Conservation (phyloP, 2,329 filamentous ascomycete genomes). For the Podosphaera fusca region DNA sequence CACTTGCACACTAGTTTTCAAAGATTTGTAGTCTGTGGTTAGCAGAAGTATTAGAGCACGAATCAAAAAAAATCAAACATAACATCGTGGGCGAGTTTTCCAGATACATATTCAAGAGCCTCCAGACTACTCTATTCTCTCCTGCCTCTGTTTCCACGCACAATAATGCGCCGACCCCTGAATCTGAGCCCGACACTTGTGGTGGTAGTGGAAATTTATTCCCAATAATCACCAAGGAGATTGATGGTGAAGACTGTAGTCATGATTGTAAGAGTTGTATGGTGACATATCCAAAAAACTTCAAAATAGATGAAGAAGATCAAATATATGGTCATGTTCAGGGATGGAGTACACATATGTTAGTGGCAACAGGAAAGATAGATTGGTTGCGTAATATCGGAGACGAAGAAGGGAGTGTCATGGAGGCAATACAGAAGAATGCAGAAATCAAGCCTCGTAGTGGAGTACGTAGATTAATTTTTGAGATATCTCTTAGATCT, state of each 20-base stretch:
- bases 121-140: too few relatives aligned
- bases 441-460: conserved; percentile 35
- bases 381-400: conserved; percentile 83
- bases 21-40: too few relatives aligned
- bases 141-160: too few relatives aligned
- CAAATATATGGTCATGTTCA: conserved; percentile 66
- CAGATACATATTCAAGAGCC: too few relatives aligned
- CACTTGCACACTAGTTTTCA: too few relatives aligned
- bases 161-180: too few relatives aligned
- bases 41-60: too few relatives aligned
- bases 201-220: conserved; percentile 31
- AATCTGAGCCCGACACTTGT: too few relatives aligned
- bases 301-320: conserved; percentile 56
- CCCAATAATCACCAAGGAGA: conserved; percentile 43
- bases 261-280: conserved; percentile 70
- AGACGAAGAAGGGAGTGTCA: conserved; percentile 68
- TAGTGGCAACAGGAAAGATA: conserved; percentile 85
- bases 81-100: too few relatives aligned
- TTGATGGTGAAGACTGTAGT: conserved; percentile 74
- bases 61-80: too few relatives aligned
- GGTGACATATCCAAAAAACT: conserved; percentile 47
- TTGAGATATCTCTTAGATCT: conserved; percentile 6
- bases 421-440: conserved; percentile 44
- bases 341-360: conserved; percentile 68
- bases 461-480: conserved; percentile 28